phyloP scores from a whole-genome alignment of 1,139 yeast genomes.

The Debaryomyces coudertii region DNA sequence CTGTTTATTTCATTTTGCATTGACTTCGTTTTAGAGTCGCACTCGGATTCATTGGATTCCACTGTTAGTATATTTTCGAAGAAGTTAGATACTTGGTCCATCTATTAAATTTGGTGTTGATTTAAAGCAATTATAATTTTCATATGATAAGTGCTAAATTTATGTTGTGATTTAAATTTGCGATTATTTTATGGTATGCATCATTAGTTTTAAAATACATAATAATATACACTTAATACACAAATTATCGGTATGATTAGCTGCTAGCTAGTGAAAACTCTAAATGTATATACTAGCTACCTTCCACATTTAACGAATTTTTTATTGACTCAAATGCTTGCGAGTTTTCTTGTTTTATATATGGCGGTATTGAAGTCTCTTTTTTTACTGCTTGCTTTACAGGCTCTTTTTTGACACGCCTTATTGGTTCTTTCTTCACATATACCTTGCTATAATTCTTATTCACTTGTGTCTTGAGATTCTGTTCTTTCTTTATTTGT shows the following conservation, averaged over 20 bases:
- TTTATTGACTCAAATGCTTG: neutral
- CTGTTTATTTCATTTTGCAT: neutral
- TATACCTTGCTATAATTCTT: conserved; percentile 12
- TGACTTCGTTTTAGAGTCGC: neutral
- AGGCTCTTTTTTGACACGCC: conserved; percentile 13
- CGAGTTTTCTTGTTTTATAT: conserved; percentile 8
- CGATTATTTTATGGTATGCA: conserved; percentile 7
- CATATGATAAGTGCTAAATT: neutral
- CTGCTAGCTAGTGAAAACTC: neutral
- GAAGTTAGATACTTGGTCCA: conserved; percentile 37
- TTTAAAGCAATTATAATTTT: neutral
- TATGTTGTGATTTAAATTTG: neutral
- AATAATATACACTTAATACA: conserved; percentile 6
- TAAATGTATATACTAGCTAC: neutral
- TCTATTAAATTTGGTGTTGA: conserved; percentile 11
- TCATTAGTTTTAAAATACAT: conserved; percentile 5
- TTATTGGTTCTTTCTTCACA: conserved; percentile 16
- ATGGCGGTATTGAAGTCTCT: conserved; percentile 6
- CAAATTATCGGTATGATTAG: neutral
- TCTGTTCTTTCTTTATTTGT: conserved; percentile 15
- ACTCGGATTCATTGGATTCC: conserved; percentile 17
- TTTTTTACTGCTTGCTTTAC: conserved; percentile 4
- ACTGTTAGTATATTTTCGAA: conserved; percentile 32
- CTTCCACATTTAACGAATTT: neutral
- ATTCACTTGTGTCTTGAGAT: conserved; percentile 6